Base-by-base conservation (phyloP, 1,284 basidiomycete species). In the Wallemia mellicola region DNA sequence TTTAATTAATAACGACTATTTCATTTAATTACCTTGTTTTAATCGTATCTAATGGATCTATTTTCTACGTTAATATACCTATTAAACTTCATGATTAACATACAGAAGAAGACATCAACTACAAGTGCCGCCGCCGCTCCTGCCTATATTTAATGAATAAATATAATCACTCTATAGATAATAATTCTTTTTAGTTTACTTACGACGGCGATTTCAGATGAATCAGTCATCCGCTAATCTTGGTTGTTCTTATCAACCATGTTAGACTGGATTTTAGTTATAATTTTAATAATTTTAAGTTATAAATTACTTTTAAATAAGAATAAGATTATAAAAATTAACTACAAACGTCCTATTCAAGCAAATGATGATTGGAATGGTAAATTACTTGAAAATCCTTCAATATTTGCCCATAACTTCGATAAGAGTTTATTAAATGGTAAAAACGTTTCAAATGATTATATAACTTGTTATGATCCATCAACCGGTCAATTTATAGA, bases 391-490 rank as follows among this genome's bases (percentile, higher is more conserved):
- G 38, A 48, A 17, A 48, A 48, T 7, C 38, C 38, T 15, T 48
- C 38, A 11, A 17, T 48, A 48, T 17, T 22, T 15, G 14, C 38
- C 5, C 38, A 48, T 48, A 48, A 48, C 14, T 48, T n/a, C 5
- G 38, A 48, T 22, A n/a, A n/a, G n/a, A n/a, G n/a, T n/a, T n/a
- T n/a, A n/a, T n/a, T n/a, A n/a, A n/a, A n/a, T n/a, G n/a, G n/a
- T n/a, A n/a, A n/a, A n/a, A n/a, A n/a, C n/a, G n/a, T n/a, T n/a
- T n/a, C n/a, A n/a, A n/a, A n/a, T n/a, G 38, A 78, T 61, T 86
- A 82, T 65, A 82, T 96, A 60, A 89, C 86, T 1, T 82, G 82
- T 69, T 95, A 81, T 66, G 91, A 95, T 68, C 91, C 91, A 9
- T 80, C 87, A 2, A 92, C 86, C 2, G 82, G 14, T 17, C 38